Conservation (phyloP, 2,329 filamentous ascomycete genomes). For the Fusarium drepaniforme region DNA sequence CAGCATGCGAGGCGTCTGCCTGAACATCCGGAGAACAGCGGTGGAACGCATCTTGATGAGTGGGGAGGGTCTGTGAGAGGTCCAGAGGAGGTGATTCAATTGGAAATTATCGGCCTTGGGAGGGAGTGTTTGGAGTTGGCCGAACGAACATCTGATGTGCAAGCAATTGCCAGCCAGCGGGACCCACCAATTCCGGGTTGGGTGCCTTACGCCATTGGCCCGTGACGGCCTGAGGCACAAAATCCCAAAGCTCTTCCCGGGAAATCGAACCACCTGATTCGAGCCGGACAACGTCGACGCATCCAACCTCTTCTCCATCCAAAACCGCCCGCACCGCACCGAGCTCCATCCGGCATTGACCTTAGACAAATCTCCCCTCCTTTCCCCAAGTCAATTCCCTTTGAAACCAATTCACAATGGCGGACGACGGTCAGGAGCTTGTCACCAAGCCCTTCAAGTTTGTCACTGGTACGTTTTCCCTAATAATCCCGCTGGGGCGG, state of each 20-base stretch:
- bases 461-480: slow-evolving; percentile 85
- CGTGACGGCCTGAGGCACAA: slow-evolving; percentile 55
- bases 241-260: slow-evolving; percentile 45
- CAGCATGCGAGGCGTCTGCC: slow-evolving; percentile 75
- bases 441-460: slow-evolving; percentile 99
- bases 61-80: slow-evolving; percentile 45
- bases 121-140: slow-evolving; percentile 47
- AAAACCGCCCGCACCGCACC: slow-evolving; percentile 41
- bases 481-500: slow-evolving; percentile 53
- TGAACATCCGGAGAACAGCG: slow-evolving; percentile 75
- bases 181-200: slow-evolving; percentile 47
- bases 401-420: slow-evolving; percentile 75
- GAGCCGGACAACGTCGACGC: slow-evolving; percentile 51
- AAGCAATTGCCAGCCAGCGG: slow-evolving; percentile 42
- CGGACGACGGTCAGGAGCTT: slow-evolving; percentile 80
- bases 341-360: slow-evolving; percentile 53
- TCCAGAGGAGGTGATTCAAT: slow-evolving; percentile 48
- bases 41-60: slow-evolving; percentile 73
- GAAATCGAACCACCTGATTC: slow-evolving; percentile 57
- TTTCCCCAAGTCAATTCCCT: slow-evolving; percentile 34
- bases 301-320: slow-evolving; percentile 48
- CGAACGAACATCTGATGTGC: slow-evolving; percentile 52
- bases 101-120: slow-evolving; percentile 47
- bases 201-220: slow-evolving; percentile 53
- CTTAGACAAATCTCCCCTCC: slow-evolving; percentile 40